phyloP scores from a whole-genome alignment of 306 rosid genomes.

The Acacia crassicarpa region DNA sequence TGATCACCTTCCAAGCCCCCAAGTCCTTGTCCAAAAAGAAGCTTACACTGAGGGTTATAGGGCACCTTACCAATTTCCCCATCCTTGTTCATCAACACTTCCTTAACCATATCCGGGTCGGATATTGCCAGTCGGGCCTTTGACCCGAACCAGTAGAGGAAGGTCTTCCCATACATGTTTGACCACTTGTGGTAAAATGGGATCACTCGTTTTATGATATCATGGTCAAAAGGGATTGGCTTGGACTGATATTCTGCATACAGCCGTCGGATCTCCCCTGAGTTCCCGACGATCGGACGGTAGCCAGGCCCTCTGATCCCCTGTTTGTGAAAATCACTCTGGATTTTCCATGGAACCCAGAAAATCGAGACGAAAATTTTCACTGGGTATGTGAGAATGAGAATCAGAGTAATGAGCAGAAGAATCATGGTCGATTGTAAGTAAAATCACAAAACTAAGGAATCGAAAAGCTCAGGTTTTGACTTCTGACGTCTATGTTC shows the following conservation, averaged over 20 bases:
- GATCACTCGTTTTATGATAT: conserved; percentile 42
- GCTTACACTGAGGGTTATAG: conserved; percentile 44
- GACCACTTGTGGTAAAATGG: conserved; percentile 71
- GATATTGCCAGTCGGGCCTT: conserved; percentile 61
- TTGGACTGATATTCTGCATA: conserved; percentile 44
- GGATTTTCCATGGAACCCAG: conserved; percentile 57
- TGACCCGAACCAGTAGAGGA: conserved; percentile 75
- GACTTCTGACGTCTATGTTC: background rate
- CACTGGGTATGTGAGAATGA: conserved; percentile 22
- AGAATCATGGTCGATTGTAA: conserved; percentile 27
- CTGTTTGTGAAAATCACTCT: conserved; percentile 54
- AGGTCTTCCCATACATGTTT: conserved; percentile 57
- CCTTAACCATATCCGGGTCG: conserved; percentile 69
- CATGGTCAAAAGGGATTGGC: conserved; percentile 41
- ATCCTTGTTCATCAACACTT: conserved; percentile 47
- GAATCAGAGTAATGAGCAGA: background rate
- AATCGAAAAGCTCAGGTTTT: background rate
- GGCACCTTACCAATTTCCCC: conserved; percentile 40
- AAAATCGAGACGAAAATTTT: conserved; percentile 40
- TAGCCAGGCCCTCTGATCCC: conserved; percentile 70
- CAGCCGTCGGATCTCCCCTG: conserved; percentile 53
- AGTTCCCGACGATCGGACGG: conserved; percentile 62
- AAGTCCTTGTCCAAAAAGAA: conserved; percentile 66
- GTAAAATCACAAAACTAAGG: background rate
- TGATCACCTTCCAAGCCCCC: conserved; percentile 49